phyloP scores from a whole-genome alignment of 1,139 yeast species.

The Saccharomyces hybrid region DNA sequence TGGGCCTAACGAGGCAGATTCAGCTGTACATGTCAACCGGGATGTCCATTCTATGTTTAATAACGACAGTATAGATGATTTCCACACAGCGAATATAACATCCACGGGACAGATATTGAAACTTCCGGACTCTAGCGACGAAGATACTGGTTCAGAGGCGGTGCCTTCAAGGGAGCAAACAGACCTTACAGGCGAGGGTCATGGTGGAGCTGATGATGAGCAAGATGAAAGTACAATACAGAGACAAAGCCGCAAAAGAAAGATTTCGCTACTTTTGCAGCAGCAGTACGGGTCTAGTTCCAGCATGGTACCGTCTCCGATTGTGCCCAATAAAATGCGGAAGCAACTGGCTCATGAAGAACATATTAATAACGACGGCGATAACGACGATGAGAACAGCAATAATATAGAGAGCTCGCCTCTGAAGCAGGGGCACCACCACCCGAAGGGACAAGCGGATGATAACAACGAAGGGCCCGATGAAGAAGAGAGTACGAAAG shows the following conservation, averaged over 20 bases:
- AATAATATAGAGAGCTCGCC: slow-evolving; percentile 18
- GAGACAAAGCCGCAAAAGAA: slow-evolving; percentile 27
- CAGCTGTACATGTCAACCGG: slow-evolving; percentile 1
- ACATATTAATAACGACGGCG: background rate
- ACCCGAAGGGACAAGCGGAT: background rate
- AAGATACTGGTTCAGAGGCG: slow-evolving; percentile 10
- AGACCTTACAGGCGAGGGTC: background rate
- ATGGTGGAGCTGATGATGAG: slow-evolving; percentile 3
- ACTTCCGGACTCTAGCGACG: slow-evolving; percentile 26
- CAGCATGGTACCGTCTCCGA: slow-evolving; percentile 24
- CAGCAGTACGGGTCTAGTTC: slow-evolving; percentile 31
- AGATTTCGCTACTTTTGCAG: slow-evolving; percentile 28
- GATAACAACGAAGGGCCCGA: background rate
- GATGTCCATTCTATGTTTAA: background rate
- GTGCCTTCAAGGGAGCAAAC: background rate
- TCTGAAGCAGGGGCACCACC: slow-evolving; percentile 7
- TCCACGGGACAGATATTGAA: slow-evolving; percentile 23
- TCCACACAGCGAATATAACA: slow-evolving; percentile 20
- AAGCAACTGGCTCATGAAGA: background rate
- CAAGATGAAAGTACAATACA: slow-evolving; percentile 24
- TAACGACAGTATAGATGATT: slow-evolving; percentile 7
- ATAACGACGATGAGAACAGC: slow-evolving; percentile 2
- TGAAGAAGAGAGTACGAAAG: slow-evolving; percentile 17
- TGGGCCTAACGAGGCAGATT: background rate
- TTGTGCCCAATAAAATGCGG: slow-evolving; percentile 7